Evolutionary conservation across 169 alveolate genomes (phyloP), one percentile per base, ranked within the genome.

Genomic region (Amoebophrya sp.): DNA sequence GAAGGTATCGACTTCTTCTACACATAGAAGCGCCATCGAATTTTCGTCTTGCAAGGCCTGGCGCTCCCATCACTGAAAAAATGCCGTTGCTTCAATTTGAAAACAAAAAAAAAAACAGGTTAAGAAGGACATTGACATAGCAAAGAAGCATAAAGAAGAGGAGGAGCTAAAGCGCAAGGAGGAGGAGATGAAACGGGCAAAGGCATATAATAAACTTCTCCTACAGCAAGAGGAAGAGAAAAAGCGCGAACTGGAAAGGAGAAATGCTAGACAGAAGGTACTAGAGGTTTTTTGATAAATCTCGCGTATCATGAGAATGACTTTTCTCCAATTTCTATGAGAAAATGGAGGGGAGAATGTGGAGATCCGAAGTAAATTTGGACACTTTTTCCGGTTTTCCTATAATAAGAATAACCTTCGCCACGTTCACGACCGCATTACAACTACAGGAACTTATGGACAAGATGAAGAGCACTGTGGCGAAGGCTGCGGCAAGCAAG

Each of bases 211-310:
- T 3, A 66, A 66, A 66, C 35, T 66, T 0, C 83, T 66, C 10
- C 83, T 25, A 2, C 35, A 66, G 83, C 83, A 66, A 25, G 83
- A 66, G 83, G 83, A 66, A 25, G 83, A 66, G 83, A 66, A 66
- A 25, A 66, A 66, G 83, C 83, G 35, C 38, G 29, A 25, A 25
- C 83, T 66, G 32, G 83, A 18, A 25, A n/a, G 39, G 18, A 7
- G 83, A 66, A 66, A 66, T 25, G 83, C 83, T 12, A 7, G 83
- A 66, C 83, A 66, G 18, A 66, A 66, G 83, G 83, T 66, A 41
- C 12, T 41, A n/a, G n/a, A n/a, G n/a, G n/a, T 41, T 41, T 41
- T 41, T 41, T 41, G 54, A 41, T n/a, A n/a, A n/a, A n/a, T n/a
- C n/a, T n/a, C n/a, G n/a, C n/a, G n/a, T n/a, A n/a, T n/a, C n/a